phyloP scores from a whole-genome alignment of 2,329 filamentous ascomycete genomes.

The Clarireedia hainanense region DNA sequence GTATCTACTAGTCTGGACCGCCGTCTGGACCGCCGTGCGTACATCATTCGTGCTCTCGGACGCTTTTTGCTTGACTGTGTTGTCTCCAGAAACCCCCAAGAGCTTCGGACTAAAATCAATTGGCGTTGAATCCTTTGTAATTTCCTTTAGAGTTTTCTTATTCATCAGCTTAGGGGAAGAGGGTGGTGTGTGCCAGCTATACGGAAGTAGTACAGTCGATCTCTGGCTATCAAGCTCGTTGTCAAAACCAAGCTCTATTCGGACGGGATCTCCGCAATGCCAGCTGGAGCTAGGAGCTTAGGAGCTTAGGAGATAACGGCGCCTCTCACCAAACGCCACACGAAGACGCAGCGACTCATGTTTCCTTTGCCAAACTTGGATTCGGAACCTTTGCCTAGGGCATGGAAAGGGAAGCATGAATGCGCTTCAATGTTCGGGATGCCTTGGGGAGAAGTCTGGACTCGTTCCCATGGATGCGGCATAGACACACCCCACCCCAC shows the following conservation, averaged over 20 bases:
- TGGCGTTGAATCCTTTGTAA: neutral
- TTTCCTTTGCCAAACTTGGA: neutral
- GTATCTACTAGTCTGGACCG: neutral
- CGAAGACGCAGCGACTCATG: neutral
- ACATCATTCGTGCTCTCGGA: slow-evolving; percentile 1
- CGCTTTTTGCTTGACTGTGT: neutral
- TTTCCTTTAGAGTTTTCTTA: neutral
- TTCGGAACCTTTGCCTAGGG: neutral
- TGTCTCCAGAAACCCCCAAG: neutral
- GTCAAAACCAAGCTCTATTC: neutral
- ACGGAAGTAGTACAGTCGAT: neutral
- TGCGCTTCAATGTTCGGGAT: too few relatives aligned
- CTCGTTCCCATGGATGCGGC: too few relatives aligned
- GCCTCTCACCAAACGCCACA: neutral
- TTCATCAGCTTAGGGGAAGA: neutral
- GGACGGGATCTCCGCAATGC: neutral
- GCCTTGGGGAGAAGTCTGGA: too few relatives aligned
- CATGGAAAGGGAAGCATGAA: too few relatives aligned
- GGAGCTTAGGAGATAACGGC: neutral
- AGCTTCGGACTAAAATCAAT: neutral
- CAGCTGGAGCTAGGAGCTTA: neutral
- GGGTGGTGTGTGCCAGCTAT: neutral
- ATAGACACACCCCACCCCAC: too few relatives aligned
- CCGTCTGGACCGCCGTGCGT: slow-evolving; percentile 1
- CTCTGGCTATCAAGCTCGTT: neutral